These are phyloP conservation scores for Lentithecium fluviatile DNA, from an alignment of 495 filamentous ascomycete species.

Conservation along the genomic window DNA sequence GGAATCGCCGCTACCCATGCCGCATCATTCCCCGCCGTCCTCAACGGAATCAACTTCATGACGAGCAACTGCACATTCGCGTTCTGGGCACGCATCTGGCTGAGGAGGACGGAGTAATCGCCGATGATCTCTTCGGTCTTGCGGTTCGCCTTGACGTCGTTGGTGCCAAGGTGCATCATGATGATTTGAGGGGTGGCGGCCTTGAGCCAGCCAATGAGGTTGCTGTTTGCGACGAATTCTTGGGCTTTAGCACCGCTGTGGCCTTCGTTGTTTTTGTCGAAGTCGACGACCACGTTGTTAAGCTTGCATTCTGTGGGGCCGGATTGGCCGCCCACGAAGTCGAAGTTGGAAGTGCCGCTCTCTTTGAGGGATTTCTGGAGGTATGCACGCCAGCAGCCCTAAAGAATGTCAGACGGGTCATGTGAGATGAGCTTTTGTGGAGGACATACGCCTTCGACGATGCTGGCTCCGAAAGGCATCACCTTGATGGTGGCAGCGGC, in stretches of 20 bases:
- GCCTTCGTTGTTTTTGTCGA: slow-evolving; percentile 31
- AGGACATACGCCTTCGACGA: slow-evolving; percentile 11
- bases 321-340: slow-evolving; percentile 28
- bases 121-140: slow-evolving; percentile 13
- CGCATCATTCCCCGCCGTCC: too few species aligned
- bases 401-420: background rate
- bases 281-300: background rate
- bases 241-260: slow-evolving; percentile 20
- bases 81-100: too few species aligned
- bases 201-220: slow-evolving; percentile 15
- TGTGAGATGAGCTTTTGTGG: background rate
- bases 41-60: too few species aligned
- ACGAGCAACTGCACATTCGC: too few species aligned
- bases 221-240: slow-evolving; percentile 12
- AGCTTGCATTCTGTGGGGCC: slow-evolving; percentile 16
- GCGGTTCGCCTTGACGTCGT: slow-evolving; percentile 17
- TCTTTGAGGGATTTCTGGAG: slow-evolving; percentile 28
- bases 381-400: slow-evolving; percentile 31
- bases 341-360: slow-evolving; percentile 17
- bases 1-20: too few species aligned
- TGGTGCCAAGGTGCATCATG: slow-evolving; percentile 32
- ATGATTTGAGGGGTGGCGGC: slow-evolving; percentile 21
- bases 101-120: slow-evolving; percentile 13
- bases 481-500: slow-evolving; percentile 17
- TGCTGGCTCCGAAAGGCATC: slow-evolving; percentile 33